These are phyloP conservation scores for Platanthera zijinensis DNA, from an alignment of 106 monocot genomes.

Conservation along the genomic window DNA sequence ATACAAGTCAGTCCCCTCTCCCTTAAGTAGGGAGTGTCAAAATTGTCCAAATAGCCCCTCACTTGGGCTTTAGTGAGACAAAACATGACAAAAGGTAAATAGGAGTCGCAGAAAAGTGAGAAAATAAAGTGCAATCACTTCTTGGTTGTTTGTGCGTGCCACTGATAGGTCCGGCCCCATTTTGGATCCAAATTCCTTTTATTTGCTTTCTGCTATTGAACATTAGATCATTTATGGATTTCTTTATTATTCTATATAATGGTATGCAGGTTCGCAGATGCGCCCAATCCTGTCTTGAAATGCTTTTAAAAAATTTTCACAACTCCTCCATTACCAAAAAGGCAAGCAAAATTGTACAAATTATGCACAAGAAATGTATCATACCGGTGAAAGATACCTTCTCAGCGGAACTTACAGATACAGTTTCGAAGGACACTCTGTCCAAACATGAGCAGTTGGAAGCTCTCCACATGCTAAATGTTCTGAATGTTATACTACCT, in stretches of 20 bases:
- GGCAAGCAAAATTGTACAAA: slow-evolving; percentile 36
- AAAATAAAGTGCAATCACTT: too few relatives aligned
- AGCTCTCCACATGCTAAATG: slow-evolving; percentile 49
- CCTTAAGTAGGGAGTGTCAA: too few relatives aligned
- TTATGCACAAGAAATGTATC: slow-evolving; percentile 38
- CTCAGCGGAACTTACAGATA: slow-evolving; percentile 8
- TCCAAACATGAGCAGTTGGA: slow-evolving; percentile 36
- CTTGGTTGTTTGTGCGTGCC: too few relatives aligned
- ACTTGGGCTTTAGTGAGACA: too few relatives aligned
- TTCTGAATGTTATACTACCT: slow-evolving; percentile 39
- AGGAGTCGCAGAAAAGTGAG: too few relatives aligned
- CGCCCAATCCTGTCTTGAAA: slow-evolving; percentile 58
- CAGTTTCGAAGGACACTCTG: slow-evolving; percentile 10
- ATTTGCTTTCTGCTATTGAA: background rate
- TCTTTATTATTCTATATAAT: background rate
- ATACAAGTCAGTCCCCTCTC: too few relatives aligned
- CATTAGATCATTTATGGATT: background rate
- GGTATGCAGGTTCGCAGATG: slow-evolving; percentile 74
- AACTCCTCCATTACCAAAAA: slow-evolving; percentile 30
- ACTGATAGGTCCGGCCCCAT: too few relatives aligned
- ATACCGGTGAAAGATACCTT: slow-evolving; percentile 10
- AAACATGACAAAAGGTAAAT: too few relatives aligned
- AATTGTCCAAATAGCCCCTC: too few relatives aligned
- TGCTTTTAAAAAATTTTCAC: slow-evolving; percentile 32
- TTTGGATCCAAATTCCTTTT: too few relatives aligned